Evolutionary conservation across 805 yeast species (phyloP), one percentile per base, ranked within the genome.

Genomic region (Nakazawaea pomicola): DNA sequence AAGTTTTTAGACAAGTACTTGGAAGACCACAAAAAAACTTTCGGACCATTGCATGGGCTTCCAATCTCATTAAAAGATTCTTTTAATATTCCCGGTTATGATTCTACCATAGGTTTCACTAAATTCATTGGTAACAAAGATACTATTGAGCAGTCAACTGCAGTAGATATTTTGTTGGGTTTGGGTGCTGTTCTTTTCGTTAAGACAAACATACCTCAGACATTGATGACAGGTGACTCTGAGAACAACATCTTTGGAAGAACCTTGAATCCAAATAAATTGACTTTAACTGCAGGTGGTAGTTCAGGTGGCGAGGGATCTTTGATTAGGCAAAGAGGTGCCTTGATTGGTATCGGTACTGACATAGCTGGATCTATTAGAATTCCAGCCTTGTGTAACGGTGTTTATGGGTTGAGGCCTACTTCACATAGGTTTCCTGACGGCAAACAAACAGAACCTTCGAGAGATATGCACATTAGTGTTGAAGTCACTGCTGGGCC

Each of bases 11-110:
- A 80, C 50, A 69, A 65, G 20, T 70, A 71, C 50, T 72, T 49
- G 41, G 57, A 55, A 42, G 49, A 62, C 30, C 54, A 65, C 33
- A 80, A 80, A 9, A 67, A 71, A 47, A 57, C 68, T 2, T 52
- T 73, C 34, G 83, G 83, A 19, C 80, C 83, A 1, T 64, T 78
- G 33, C 83, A 78, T 48, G 84, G 84, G 1, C 54, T 78, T 23
- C 84, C 84, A 2, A 59, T 46, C 56, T 57, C 42, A 1, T 40
- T 62, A 33, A 63, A 63, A 51, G 76, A 71, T 43, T 60, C 59
- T 36, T 55, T 66, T 45, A 62, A 66, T 42, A 47, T 74, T 42
- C 61, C 62, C 43, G 80, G 78, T 4, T 61, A 62, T 24, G 67
- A 66, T 12, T 58, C 78, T 2, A 56, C 72, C 12, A 53, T 69